Conservation (phyloP, 2,329 filamentous ascomycete species). For the Calcarisporium arbuscula region DNA sequence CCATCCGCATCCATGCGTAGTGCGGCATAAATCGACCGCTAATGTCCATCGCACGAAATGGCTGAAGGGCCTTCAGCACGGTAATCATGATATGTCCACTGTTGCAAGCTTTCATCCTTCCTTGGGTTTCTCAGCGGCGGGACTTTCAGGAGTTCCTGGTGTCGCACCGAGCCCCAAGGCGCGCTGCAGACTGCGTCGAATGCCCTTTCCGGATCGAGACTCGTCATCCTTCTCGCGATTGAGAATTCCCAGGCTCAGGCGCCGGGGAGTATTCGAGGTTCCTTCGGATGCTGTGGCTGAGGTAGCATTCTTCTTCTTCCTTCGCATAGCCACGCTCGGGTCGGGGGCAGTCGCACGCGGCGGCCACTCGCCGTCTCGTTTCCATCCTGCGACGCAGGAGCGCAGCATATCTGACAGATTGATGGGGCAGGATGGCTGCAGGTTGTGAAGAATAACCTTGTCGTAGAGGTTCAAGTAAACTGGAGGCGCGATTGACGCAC, state of each 20-base stretch:
- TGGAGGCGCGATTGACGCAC: conserved; percentile 65
- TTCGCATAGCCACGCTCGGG: conserved; percentile 26
- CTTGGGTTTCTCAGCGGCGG: no score
- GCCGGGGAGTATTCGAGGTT: conserved; percentile 25
- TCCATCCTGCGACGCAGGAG: conserved; percentile 85
- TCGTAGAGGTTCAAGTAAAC: conserved; percentile 81
- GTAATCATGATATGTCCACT: no score
- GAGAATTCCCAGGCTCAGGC: conserved; percentile 42
- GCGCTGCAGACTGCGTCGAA: conserved; percentile 40
- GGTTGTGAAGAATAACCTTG: conserved; percentile 73
- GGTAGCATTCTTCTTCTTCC: conserved; percentile 30
- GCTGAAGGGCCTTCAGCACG: no score
- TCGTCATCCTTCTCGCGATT: conserved; percentile 32
- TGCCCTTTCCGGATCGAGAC: conserved; percentile 28
- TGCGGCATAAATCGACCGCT: no score
- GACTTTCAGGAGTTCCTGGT: conserved; percentile 9
- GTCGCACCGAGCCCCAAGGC: conserved; percentile 34
- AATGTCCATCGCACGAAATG: no score
- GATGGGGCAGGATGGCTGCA: conserved; percentile 81
- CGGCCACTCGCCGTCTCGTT: conserved; percentile 89
- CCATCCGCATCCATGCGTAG: no score
- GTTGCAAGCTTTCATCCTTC: neutral
- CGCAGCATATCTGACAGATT: conserved; percentile 77
- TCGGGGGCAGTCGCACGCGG: conserved; percentile 42
- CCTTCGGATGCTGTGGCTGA: conserved; percentile 16